A percentile compares a stretch with the other conserved stretches of the same genome.
phyloP scores from a whole-genome alignment of 768 basidiomycete species.

The Tricholoma terreum region DNA sequence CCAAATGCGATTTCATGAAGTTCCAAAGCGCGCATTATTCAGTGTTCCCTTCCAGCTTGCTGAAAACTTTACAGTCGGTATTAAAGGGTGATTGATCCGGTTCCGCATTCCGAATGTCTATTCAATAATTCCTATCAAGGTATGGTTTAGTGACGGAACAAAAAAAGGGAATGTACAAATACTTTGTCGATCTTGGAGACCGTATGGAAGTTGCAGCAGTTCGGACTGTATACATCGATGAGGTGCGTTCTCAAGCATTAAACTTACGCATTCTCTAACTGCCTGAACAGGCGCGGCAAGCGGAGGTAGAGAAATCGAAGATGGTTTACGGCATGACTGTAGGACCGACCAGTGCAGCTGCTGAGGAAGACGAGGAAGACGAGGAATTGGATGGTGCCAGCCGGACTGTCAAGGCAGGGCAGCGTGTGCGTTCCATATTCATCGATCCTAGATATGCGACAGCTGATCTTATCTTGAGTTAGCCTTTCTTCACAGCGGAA shows the following conservation, averaged over 20 bases:
- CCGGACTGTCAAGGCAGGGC: constrained; percentile 47
- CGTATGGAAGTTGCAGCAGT: constrained; percentile 71
- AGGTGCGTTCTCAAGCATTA: constrained; percentile 40
- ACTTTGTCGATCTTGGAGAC: constrained; percentile 78
- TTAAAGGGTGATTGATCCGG: constrained; percentile 64
- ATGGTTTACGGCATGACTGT: constrained; percentile 44
- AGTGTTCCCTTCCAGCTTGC: constrained; percentile 80
- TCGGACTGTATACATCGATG: constrained; percentile 74
- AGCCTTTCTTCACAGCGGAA: constrained; percentile 86
- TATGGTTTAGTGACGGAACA: constrained; percentile 89
- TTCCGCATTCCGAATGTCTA: not conserved
- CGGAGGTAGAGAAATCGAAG: constrained; percentile 42
- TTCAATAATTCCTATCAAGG: constrained; percentile 37
- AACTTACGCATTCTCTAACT: not conserved
- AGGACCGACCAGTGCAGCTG: constrained; percentile 31
- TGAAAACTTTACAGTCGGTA: constrained; percentile 68
- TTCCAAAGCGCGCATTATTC: constrained; percentile 80
- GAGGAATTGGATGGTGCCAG: constrained; percentile 34
- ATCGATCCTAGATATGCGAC: not conserved
- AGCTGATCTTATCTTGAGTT: constrained; percentile 1
- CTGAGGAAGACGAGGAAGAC: constrained; percentile 39
- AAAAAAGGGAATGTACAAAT: constrained; percentile 76
- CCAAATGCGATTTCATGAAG: constrained; percentile 80
- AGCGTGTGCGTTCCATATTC: constrained; percentile 40
- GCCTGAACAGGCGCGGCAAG: constrained; percentile 37